Evolutionary conservation across 108 stramenopile species (phyloP).

Genomic region (Nannochloropsis salina): DNA sequence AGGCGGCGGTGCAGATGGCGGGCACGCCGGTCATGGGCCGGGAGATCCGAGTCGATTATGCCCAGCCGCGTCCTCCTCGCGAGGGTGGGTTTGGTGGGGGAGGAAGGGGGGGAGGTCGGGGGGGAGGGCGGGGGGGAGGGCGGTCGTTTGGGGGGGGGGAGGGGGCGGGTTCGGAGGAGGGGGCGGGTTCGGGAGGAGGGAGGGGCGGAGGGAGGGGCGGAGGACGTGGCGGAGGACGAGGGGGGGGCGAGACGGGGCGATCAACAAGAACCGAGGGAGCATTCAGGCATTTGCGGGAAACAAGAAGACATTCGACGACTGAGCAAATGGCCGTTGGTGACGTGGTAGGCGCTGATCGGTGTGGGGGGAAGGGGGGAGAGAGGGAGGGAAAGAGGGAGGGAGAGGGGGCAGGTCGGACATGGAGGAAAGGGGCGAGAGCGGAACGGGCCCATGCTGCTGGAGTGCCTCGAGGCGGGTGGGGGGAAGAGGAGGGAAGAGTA

Average conservation of each 20-base stretch:
- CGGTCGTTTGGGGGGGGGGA: slow-evolving; percentile 58
- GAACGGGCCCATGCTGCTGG: too few species aligned
- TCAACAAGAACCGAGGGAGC: slow-evolving; percentile 64
- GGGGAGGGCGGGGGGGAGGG: slow-evolving; percentile 52
- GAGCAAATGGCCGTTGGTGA: neutral
- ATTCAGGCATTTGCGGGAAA: slow-evolving; percentile 76
- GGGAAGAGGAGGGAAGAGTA: too few species aligned
- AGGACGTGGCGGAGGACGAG: slow-evolving; percentile 44
- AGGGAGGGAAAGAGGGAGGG: neutral
- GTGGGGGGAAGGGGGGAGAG: neutral
- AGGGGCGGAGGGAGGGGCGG: slow-evolving; percentile 62
- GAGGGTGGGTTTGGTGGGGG: slow-evolving; percentile 59
- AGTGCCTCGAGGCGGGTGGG: too few species aligned
- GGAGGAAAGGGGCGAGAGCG: too few species aligned
- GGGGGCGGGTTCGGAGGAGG: slow-evolving; percentile 51
- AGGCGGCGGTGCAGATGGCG: slow-evolving; percentile 75
- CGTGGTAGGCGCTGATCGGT: neutral
- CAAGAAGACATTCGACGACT: slow-evolving; percentile 79
- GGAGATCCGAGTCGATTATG: slow-evolving; percentile 64
- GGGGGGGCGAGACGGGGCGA: slow-evolving; percentile 43
- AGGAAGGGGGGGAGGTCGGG: slow-evolving; percentile 45
- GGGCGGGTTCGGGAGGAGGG: slow-evolving; percentile 62
- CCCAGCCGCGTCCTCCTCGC: slow-evolving; percentile 43
- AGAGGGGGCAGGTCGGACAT: neutral
- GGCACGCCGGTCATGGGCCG: slow-evolving; percentile 78